These are phyloP conservation scores for Solanum habrochaites DNA, from an alignment of 257 asterid species.

Conservation along the genomic window DNA sequence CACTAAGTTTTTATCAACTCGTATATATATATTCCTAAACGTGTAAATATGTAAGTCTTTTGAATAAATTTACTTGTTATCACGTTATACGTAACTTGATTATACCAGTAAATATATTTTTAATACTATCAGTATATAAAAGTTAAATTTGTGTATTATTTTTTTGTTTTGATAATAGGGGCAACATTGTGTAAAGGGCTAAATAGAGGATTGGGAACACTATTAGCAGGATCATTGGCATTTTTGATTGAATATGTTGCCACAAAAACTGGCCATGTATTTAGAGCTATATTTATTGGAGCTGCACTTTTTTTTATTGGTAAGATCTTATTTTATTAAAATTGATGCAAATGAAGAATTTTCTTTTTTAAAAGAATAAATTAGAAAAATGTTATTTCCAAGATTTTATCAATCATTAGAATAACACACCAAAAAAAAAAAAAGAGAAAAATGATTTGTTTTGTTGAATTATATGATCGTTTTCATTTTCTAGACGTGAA, in stretches of 20 bases:
- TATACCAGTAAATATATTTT: background rate
- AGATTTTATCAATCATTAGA: background rate
- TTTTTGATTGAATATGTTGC: slow-evolving; percentile 64
- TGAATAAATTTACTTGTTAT: background rate
- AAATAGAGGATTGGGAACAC: slow-evolving; percentile 86
- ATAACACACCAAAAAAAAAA: background rate
- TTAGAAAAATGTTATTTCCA: background rate
- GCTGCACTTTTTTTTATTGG: slow-evolving; percentile 60
- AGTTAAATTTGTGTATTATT: background rate
- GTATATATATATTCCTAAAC: background rate
- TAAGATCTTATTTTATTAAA: slow-evolving; percentile 3
- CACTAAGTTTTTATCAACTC: background rate
- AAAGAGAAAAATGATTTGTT: background rate
- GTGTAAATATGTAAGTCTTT: background rate
- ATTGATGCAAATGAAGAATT: background rate
- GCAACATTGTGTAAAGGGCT: slow-evolving; percentile 94
- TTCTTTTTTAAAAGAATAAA: too few species aligned
- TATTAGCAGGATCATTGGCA: slow-evolving; percentile 77
- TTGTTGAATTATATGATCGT: background rate
- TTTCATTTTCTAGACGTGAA: background rate
- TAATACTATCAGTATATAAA: background rate
- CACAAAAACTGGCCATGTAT: slow-evolving; percentile 37
- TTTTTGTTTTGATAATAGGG: slow-evolving; percentile 24
- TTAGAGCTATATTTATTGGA: slow-evolving; percentile 67
- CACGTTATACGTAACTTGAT: background rate